Evolutionary conservation across 495 filamentous ascomycete species (phyloP), one percentile per base, ranked within the genome.

Genomic region (Talaromyces stipitatus): DNA sequence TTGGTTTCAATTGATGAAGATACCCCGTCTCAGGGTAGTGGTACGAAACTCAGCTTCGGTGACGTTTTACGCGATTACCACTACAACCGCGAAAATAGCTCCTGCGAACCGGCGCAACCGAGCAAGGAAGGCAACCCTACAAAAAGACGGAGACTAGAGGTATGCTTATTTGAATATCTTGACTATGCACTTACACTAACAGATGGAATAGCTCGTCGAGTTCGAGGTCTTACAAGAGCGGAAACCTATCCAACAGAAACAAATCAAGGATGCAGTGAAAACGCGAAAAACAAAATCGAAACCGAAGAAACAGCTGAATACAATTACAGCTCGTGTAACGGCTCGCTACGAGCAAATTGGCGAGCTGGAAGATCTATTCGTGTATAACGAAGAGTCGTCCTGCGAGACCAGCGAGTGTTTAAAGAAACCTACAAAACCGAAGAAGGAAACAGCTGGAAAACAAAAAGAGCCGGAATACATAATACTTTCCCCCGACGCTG

Each of bases 311-410:
- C 68, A 86, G 27, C 83, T 81, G 60, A 95, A 88, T 72, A 97
- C 92, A 6, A 85, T 97, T 54, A 97, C 92, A 2, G 90, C 86
- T 53, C 74, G 87, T 45, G 90, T 91, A 23, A 96, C 85, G 3
- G 85, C 87, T 22, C 83, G 83, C n/a, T 96, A 95, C 66, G 69
- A 55, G 36, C 22, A 12, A 11, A 26, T 55, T n/a, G 33, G 46
- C 27, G 33, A 24, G 1, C 5, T 22, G n/a, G 22, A 4, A 20
- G 36, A 16, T 12, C 18, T 54, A 4, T 41, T 38, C 3, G 28
- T 30, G 9, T 38, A 4, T 38, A 30, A 54, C 26, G 51, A 41
- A 18, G 22, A 41, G 23, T 38, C 33, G 22, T 14, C 11, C 8
- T 2, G 11, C 2, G 30, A 24, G 8, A 10, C 30, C 12, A 30